These are phyloP conservation scores for Trichodelitschia bisporula DNA, from an alignment of 495 filamentous ascomycete genomes.

Conservation along the genomic window DNA sequence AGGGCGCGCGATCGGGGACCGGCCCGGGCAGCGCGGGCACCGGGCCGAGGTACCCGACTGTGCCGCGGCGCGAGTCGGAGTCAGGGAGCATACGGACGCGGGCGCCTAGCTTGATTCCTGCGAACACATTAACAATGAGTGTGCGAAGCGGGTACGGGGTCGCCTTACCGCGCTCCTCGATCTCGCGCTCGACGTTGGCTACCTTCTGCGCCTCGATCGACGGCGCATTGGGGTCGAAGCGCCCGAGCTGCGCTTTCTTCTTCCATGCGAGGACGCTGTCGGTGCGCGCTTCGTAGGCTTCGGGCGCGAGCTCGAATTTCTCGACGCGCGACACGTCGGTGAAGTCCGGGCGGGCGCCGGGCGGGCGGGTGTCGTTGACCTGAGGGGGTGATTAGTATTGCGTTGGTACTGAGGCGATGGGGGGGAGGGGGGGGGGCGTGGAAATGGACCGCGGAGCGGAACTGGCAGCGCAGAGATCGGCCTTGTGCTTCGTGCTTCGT, in stretches of 20 bases:
- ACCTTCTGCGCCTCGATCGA: slow-evolving; percentile 37
- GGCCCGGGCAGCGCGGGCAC: slow-evolving; percentile 60
- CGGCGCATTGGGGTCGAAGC: slow-evolving; percentile 73
- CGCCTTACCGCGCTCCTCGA: slow-evolving; percentile 32
- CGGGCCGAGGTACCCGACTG: slow-evolving; percentile 56
- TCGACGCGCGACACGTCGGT: slow-evolving; percentile 53
- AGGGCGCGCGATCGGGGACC: slow-evolving; percentile 47
- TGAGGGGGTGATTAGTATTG: too few relatives aligned
- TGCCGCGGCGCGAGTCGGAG: slow-evolving; percentile 55
- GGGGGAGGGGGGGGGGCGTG: too few relatives aligned
- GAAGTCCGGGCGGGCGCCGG: slow-evolving; percentile 45
- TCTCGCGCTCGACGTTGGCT: slow-evolving; percentile 34
- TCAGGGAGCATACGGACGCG: slow-evolving; percentile 32
- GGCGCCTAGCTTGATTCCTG: slow-evolving; percentile 31
- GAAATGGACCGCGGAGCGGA: too few relatives aligned
- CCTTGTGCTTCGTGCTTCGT: too few relatives aligned
- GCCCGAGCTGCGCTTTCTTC: slow-evolving; percentile 68
- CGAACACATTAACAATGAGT: too few relatives aligned
- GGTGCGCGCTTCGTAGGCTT: slow-evolving; percentile 57
- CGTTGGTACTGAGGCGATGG: too few relatives aligned
- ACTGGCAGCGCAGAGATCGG: too few relatives aligned
- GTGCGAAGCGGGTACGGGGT: too few relatives aligned
- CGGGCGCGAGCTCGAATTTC: slow-evolving; percentile 62
- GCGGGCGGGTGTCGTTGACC: slow-evolving; percentile 61
- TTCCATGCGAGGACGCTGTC: slow-evolving; percentile 90